Evolutionary conservation across 2,329 filamentous ascomycete species (phyloP).

Genomic region (Sordariomycetes sp.): DNA sequence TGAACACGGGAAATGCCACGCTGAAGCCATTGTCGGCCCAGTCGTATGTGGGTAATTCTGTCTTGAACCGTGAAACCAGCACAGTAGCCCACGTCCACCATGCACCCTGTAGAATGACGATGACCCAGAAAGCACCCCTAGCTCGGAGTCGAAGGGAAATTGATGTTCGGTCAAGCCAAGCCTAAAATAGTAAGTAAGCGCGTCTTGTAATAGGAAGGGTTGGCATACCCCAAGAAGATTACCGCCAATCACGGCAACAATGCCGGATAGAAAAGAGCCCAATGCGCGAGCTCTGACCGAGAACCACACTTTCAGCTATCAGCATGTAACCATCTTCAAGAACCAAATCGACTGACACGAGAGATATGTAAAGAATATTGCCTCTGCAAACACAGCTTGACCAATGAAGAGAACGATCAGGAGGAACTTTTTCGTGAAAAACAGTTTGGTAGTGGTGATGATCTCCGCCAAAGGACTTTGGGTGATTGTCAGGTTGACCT

Average conservation of each 20-base stretch:
- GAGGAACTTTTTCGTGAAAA: constrained; percentile 3
- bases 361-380: constrained; percentile 64
- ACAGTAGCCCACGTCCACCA: constrained; percentile 69
- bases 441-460: constrained; percentile 14
- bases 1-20: constrained; percentile 54
- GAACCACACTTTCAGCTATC: constrained; percentile 48
- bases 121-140: constrained; percentile 42
- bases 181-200: constrained; percentile 17
- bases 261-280: constrained; percentile 61
- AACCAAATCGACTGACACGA: constrained; percentile 15
- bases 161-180: constrained; percentile 49
- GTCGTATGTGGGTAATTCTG: constrained; percentile 52
- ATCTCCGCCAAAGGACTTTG: constrained; percentile 41
- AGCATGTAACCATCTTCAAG: not conserved
- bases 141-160: constrained; percentile 45
- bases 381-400: constrained; percentile 65
- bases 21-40: constrained; percentile 58
- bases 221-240: constrained; percentile 39
- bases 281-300: constrained; percentile 59
- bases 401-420: constrained; percentile 47
- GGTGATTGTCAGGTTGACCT: constrained; percentile 49
- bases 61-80: constrained; percentile 50
- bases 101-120: constrained; percentile 51
- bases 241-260: constrained; percentile 55
- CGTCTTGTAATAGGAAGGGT: not conserved